Conservation (phyloP, 148 eudicot genomes). For the Oxyria digyna region DNA sequence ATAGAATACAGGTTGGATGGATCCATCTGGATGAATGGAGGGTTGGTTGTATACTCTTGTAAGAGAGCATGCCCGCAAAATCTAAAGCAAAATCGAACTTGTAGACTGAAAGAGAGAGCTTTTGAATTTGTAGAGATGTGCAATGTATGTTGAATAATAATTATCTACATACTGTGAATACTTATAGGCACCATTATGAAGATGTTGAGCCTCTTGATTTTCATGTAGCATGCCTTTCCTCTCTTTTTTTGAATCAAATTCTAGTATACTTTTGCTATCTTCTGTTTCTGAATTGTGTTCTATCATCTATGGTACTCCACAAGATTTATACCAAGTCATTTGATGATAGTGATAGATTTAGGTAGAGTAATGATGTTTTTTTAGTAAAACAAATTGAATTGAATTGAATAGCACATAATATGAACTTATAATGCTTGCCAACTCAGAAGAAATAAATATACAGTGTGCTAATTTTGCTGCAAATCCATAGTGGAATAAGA, state of each 20-base stretch:
- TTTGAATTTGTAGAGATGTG: background rate
- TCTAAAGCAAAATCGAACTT: background rate
- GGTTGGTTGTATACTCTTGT: too few species aligned
- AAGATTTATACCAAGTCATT: background rate
- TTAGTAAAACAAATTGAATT: background rate
- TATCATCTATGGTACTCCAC: background rate
- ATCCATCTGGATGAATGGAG: too few species aligned
- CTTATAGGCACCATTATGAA: constrained; percentile 1
- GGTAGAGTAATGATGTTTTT: background rate
- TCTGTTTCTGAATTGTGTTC: too few species aligned
- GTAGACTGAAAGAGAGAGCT: background rate
- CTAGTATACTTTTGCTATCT: background rate
- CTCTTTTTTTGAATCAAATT: background rate
- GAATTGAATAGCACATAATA: background rate
- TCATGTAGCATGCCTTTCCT: background rate
- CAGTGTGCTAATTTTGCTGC: background rate
- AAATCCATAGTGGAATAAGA: background rate
- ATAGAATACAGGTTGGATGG: background rate
- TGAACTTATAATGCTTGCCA: background rate
- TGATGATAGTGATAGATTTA: background rate
- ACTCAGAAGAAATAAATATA: background rate
- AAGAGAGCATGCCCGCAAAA: background rate
- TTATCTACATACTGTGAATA: background rate
- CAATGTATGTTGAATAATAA: background rate
- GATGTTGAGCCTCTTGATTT: background rate